Evolutionary conservation across 768 basidiomycete genomes (phyloP).

Genomic region (Lentinula sp.): DNA sequence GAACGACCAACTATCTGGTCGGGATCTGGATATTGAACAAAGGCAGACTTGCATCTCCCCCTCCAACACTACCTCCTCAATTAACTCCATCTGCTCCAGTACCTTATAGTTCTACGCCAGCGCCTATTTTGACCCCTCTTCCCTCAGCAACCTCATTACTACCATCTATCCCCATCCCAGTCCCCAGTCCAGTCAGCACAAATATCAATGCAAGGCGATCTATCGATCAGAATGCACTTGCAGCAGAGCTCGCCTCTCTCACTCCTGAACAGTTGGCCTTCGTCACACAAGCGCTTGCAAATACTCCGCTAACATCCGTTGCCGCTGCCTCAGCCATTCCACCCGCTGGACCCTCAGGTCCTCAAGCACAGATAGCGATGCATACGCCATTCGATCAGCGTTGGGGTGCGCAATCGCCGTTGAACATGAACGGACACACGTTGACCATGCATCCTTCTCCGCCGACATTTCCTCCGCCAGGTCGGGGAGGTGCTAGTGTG

Average conservation of each 20-base stretch:
- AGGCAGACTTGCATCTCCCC: conserved; percentile 60
- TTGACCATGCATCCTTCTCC: conserved; percentile 15
- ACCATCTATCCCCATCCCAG: conserved; percentile 9
- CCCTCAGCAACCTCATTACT: conserved; percentile 9
- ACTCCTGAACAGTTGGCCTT: conserved; percentile 73
- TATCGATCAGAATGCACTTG: conserved; percentile 46
- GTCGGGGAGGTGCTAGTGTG: conserved; percentile 21
- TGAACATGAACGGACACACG: conserved; percentile 13
- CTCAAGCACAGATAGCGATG: conserved; percentile 4
- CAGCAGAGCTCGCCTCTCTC: conserved; percentile 66
- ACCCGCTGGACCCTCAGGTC: conserved; percentile 4
- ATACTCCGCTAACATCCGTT: conserved; percentile 21
- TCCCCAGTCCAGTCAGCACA: conserved; percentile 14
- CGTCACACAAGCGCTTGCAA: conserved; percentile 54
- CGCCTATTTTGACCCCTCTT: conserved; percentile 11
- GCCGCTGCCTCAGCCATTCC: conserved; percentile 8
- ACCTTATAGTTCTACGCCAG: neutral
- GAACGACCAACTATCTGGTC: conserved; percentile 63
- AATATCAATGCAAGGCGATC: conserved; percentile 22
- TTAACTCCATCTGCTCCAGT: conserved; percentile 2
- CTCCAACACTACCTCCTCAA: conserved; percentile 20
- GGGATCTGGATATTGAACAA: conserved; percentile 84
- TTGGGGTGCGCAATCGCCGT: conserved; percentile 11
- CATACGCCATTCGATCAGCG: conserved; percentile 1
- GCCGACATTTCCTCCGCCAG: conserved; percentile 19